Base-by-base conservation (phyloP, 768 basidiomycete species). In the Tylopilus sp. region DNA sequence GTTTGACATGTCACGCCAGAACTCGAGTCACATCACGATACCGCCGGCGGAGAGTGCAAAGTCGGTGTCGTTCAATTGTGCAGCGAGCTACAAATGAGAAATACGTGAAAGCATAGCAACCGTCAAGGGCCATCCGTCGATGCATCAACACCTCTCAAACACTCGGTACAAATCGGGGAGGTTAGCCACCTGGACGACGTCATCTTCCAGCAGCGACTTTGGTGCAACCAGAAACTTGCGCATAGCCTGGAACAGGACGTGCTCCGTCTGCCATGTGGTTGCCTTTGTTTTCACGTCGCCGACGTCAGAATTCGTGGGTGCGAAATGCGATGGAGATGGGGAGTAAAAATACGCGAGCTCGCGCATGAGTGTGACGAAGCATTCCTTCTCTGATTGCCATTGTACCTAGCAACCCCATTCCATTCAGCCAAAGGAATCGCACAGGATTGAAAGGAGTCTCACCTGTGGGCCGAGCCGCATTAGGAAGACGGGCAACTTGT, bases 381-480 rank as follows among this genome's bases (percentile, higher is more conserved):
- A 99, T 52, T 82, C 86, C 25, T 74, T 74, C 64, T 99, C 97
- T 0, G 79, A 76, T 18, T 77, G 76, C 97, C 97, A 99, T 61
- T 94, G 76, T 23, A 98, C 92, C 89, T 98, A 58, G 17, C 22
- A 30, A 36, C 15, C 1, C 10, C 21, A 5, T 21, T 18, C 36
- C 25, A 0, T 18, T 53, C 45, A 56, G 11, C 21, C 11, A 15
- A 21, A 6, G 6, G 7, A 8, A n/a, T 38, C 25, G 13, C 22
- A 9, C 39, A 1, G 10, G 21, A 26, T n/a, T 40, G 49, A 30
- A 18, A 44, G 22, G 47, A 1, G 0, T 22, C 66, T 51, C 51
- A 92, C 94, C 78, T 89, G 86, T n/a, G 93, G 90, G 0, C 92
- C 95, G 6, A 97, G 80, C 38, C 93, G 80, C 85, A 98, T 88